Base-by-base conservation (phyloP, 2,329 filamentous ascomycete species). In the Curvularia hawaiiensis region DNA sequence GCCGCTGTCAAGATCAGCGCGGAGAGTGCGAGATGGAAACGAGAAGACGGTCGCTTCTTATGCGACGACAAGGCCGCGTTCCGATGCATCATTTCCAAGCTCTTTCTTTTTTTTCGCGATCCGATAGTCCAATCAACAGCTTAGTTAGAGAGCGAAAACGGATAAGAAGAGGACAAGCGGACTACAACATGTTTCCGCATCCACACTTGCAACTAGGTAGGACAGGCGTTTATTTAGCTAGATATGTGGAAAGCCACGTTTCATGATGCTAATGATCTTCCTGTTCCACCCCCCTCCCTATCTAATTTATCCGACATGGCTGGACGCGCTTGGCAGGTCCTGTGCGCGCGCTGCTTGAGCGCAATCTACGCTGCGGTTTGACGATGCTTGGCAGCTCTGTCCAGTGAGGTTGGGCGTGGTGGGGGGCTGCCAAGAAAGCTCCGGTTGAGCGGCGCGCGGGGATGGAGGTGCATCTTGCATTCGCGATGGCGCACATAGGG, bases 241-340 rank as follows among this genome's bases (percentile, higher is more conserved):
- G 3, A 8, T 26, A 43, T 12, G 54, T 18, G 39, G 54, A 57
- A 60, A 65, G 63, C 63, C 63, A 65, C 63, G 63, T 63, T 65
- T 63, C 63, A 63, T 45, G 16, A 56, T 51, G 52, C 31, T 30
- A 50, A 54, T 51, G 54, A 59, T 55, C 43, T 55, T 41, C 44
- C n/a, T 39, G 35, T n/a, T 30, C 53, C 48, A 24, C 33, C 33
- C 22, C 35, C 60, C 53, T 56, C 59, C 49, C 39, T 63, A n/a
- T 38, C 16, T 54, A 45, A 63, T 47, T 47, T 31, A 47, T 30
- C 28, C 18, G 63, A 63, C 55, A 46, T 51, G 59, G 52, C 52
- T 46, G 61, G 53, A 28, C 35, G 40, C 38, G 54, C 54, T 61
- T 62, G 55, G 59, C 56, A 30, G 18, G 45, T 26, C 45, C 31